phyloP scores from a whole-genome alignment of 306 rosid species.

The Castanea sativa region DNA sequence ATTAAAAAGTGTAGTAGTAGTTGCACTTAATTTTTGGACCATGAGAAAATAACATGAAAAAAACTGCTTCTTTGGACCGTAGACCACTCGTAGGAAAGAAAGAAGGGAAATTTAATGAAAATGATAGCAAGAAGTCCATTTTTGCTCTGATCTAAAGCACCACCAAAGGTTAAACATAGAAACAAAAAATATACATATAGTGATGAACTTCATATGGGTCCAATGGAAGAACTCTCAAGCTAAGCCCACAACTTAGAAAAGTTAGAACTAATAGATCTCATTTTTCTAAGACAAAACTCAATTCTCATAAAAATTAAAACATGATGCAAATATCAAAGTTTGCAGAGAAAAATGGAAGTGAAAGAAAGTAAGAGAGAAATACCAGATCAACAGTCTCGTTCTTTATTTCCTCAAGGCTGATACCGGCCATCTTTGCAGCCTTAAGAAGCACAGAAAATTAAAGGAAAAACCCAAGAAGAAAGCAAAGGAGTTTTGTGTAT shows the following conservation, averaged over 20 bases:
- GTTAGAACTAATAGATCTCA: background rate
- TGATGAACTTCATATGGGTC: background rate
- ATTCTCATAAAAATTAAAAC: background rate
- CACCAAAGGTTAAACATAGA: no score
- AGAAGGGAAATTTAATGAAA: background rate
- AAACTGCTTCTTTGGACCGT: background rate
- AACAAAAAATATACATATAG: background rate
- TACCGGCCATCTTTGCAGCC: conserved; percentile 42
- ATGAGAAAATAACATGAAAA: no score
- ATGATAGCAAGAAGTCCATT: background rate
- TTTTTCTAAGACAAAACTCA: conserved; percentile 1
- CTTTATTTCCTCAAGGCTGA: conserved; percentile 73
- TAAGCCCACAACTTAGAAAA: background rate
- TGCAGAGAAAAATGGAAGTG: background rate
- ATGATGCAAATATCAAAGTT: background rate
- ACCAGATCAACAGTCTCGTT: conserved; percentile 98
- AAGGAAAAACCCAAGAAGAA: no score
- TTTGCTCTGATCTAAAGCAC: background rate
- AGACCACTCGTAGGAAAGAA: background rate
- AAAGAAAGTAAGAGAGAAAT: background rate
- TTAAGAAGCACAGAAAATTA: no score
- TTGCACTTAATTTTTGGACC: no score
- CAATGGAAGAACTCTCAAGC: background rate
- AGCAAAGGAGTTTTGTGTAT: no score
- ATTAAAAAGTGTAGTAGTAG: background rate